phyloP scores from a whole-genome alignment of 805 yeast species.

The Cyberlindnera misumaiensis region DNA sequence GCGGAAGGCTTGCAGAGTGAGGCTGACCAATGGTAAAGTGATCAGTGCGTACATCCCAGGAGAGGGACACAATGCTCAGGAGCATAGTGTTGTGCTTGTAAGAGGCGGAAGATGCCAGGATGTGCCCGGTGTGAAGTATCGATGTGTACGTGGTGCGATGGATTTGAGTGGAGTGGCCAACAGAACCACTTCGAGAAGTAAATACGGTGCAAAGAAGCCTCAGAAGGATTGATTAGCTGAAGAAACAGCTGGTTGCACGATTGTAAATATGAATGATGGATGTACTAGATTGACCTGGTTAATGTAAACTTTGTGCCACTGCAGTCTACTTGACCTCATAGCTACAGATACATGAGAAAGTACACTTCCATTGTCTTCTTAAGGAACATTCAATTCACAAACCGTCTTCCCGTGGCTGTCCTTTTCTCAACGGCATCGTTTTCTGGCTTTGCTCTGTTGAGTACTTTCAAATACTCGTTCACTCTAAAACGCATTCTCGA shows the following conservation, averaged over 20 bases:
- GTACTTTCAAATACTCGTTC: conserved; percentile 85
- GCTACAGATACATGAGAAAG: neutral
- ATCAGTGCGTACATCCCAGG: conserved; percentile 95
- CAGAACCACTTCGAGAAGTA: conserved; percentile 82
- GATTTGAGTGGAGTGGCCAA: conserved; percentile 95
- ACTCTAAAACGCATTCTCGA: conserved; percentile 97
- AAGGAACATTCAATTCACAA: neutral
- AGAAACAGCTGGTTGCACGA: neutral
- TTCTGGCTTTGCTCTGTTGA: conserved; percentile 96
- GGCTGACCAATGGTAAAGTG: conserved; percentile 82
- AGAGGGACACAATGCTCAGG: conserved; percentile 97
- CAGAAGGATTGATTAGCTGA: conserved; percentile 35
- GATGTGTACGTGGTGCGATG: conserved; percentile 84
- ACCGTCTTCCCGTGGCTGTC: conserved; percentile 27
- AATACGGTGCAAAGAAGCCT: conserved; percentile 89
- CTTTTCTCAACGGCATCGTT: conserved; percentile 53
- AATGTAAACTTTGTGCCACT: too few relatives aligned
- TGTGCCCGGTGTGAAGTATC: conserved; percentile 96
- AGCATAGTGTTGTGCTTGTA: conserved; percentile 90
- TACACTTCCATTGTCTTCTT: neutral
- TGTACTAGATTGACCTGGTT: too few relatives aligned
- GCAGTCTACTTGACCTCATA: too few relatives aligned
- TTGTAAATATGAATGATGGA: too few relatives aligned
- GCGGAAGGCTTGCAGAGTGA: conserved; percentile 93
- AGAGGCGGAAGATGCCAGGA: conserved; percentile 99